These are phyloP conservation scores for Glonium stellatum DNA, from an alignment of 495 filamentous ascomycete species.

Conservation along the genomic window DNA sequence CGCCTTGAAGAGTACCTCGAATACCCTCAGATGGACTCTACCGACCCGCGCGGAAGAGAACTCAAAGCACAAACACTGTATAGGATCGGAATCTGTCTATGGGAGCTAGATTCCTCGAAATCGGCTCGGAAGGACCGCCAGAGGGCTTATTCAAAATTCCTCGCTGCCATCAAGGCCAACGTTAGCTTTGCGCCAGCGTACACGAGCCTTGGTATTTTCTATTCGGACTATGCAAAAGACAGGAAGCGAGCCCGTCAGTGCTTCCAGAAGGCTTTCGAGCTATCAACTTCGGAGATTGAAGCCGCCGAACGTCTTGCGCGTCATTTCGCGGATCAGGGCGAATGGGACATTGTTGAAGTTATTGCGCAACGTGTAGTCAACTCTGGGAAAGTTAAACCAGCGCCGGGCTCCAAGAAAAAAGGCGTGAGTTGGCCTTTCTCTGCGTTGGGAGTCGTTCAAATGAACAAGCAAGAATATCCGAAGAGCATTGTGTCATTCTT, in stretches of 20 bases:
- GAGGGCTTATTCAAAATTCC: constrained; percentile 74
- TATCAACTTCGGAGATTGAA: constrained; percentile 78
- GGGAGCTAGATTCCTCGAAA: constrained; percentile 68
- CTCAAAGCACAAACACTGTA: constrained; percentile 79
- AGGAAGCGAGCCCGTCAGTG: constrained; percentile 76
- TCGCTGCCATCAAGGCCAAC: constrained; percentile 77
- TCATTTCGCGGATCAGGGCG: constrained; percentile 77
- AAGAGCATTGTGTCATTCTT: constrained; percentile 89
- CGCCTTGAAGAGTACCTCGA: constrained; percentile 66
- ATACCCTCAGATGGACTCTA: constrained; percentile 42
- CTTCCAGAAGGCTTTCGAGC: constrained; percentile 94
- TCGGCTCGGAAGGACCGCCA: constrained; percentile 66
- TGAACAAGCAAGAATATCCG: constrained; percentile 86
- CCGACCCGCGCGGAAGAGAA: constrained; percentile 54
- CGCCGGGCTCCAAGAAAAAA: constrained; percentile 86
- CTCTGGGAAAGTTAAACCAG: constrained; percentile 78
- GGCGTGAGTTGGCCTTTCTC: constrained; percentile 93
- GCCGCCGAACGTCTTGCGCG: constrained; percentile 82
- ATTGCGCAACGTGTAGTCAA: constrained; percentile 87
- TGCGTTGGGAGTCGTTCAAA: constrained; percentile 91
- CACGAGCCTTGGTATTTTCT: constrained; percentile 90
- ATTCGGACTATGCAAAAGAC: constrained; percentile 83
- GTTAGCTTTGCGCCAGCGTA: constrained; percentile 89
- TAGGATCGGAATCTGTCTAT: constrained; percentile 80
- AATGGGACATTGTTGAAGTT: constrained; percentile 95